These are phyloP conservation scores for Populus nigra DNA, from an alignment of 345 rosid species.

Conservation along the genomic window DNA sequence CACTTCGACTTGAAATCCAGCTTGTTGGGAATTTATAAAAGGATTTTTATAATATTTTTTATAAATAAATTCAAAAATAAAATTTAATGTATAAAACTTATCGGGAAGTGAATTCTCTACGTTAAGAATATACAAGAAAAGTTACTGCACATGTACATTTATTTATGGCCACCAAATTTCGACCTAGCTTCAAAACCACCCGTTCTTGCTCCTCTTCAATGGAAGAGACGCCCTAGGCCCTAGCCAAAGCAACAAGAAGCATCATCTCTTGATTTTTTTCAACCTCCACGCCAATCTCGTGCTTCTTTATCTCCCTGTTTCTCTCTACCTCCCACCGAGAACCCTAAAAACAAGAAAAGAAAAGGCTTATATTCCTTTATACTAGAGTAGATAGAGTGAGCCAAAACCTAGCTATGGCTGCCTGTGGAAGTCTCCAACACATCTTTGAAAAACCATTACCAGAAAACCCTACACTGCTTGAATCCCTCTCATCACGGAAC, in stretches of 20 bases:
- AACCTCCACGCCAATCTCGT: slow-evolving; percentile 24
- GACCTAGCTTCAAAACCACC: slow-evolving; percentile 27
- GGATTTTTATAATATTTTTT: too few relatives aligned
- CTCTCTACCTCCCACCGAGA: neutral
- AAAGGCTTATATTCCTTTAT: slow-evolving; percentile 1
- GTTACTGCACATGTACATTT: neutral
- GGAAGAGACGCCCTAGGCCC: slow-evolving; percentile 10
- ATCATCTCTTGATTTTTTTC: slow-evolving; percentile 34
- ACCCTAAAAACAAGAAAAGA: neutral
- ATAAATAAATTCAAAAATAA: too few relatives aligned
- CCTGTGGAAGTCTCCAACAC: slow-evolving; percentile 65
- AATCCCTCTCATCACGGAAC: slow-evolving; percentile 64
- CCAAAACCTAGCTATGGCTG: slow-evolving; percentile 50
- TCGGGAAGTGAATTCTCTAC: neutral
- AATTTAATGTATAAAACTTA: neutral
- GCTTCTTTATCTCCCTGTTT: slow-evolving; percentile 17
- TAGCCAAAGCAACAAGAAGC: slow-evolving; percentile 1
- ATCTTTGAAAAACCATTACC: slow-evolving; percentile 60
- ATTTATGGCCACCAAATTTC: slow-evolving; percentile 37
- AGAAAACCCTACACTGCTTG: slow-evolving; percentile 47
- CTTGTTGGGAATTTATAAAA: too few relatives aligned
- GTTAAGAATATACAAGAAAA: neutral
- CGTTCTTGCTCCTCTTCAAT: slow-evolving; percentile 40
- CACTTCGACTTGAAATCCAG: too few relatives aligned
- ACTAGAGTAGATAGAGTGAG: neutral